Conservation (phyloP, 768 basidiomycete species). For the Amanita pallidorosea region DNA sequence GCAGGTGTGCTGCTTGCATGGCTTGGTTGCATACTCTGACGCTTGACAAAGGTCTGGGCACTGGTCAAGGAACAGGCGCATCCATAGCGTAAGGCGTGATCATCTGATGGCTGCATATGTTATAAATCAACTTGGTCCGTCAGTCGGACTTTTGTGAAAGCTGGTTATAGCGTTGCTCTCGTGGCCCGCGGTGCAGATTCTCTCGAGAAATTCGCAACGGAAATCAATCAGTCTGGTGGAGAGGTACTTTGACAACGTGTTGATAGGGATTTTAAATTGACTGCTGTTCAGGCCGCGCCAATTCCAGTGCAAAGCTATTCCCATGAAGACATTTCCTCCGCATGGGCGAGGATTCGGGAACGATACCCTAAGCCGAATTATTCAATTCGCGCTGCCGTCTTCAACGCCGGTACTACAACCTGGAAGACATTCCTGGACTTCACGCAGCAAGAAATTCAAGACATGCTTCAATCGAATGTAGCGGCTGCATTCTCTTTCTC, state of each 20-base stretch:
- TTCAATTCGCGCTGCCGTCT: slow-evolving; percentile 50
- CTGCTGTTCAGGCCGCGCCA: slow-evolving; percentile 32
- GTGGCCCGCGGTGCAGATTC: slow-evolving; percentile 46
- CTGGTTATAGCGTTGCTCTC: slow-evolving; percentile 58
- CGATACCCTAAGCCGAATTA: slow-evolving; percentile 37
- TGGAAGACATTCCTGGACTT: slow-evolving; percentile 63
- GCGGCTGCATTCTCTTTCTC: slow-evolving; percentile 56
- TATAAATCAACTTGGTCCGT: slow-evolving; percentile 1
- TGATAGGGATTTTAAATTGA: not conserved
- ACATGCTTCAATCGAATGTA: slow-evolving; percentile 39
- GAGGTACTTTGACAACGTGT: slow-evolving; percentile 26
- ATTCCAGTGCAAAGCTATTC: slow-evolving; percentile 46
- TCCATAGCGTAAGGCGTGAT: slow-evolving; percentile 36
- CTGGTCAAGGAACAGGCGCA: slow-evolving; percentile 44
- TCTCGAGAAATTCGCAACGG: slow-evolving; percentile 40
- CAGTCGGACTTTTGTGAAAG: slow-evolving; percentile 49
- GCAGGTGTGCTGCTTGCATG: slow-evolving; percentile 31
- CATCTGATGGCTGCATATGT: not conserved
- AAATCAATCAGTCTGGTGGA: slow-evolving; percentile 48
- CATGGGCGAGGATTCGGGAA: slow-evolving; percentile 34
- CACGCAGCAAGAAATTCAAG: slow-evolving; percentile 44
- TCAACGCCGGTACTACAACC: slow-evolving; percentile 45
- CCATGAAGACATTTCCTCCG: slow-evolving; percentile 36
- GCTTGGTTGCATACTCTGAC: slow-evolving; percentile 2
- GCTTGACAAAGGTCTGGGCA: slow-evolving; percentile 27